Evolutionary conservation across 2,329 filamentous ascomycete species (phyloP).

Genomic region (Penicillium oxalicum): DNA sequence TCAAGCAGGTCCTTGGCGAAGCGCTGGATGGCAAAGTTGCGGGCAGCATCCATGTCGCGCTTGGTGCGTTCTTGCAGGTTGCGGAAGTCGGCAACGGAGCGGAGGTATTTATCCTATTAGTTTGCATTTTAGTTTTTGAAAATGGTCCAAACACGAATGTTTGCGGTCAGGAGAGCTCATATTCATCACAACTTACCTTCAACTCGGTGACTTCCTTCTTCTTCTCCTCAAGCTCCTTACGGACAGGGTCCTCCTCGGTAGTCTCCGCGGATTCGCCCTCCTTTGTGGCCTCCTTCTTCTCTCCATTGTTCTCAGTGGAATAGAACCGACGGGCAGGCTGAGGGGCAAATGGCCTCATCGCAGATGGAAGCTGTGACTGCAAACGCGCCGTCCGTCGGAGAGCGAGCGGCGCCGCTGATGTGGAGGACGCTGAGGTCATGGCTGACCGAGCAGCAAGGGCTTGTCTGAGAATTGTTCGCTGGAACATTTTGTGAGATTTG

Average conservation of each 20-base stretch:
- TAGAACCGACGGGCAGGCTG: slow-evolving; percentile 36
- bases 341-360: slow-evolving; percentile 29
- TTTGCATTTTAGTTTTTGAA: background rate
- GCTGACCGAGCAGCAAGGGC: slow-evolving; percentile 34
- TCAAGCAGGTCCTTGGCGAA: slow-evolving; percentile 95
- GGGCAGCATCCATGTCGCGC: slow-evolving; percentile 79
- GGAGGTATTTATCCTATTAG: slow-evolving; percentile 82
- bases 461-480: slow-evolving; percentile 40
- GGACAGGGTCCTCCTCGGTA: slow-evolving; percentile 45
- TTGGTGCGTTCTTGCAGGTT: slow-evolving; percentile 94
- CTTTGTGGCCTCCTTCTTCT: slow-evolving; percentile 28
- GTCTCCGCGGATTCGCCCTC: slow-evolving; percentile 41
- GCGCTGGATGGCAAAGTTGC: slow-evolving; percentile 87
- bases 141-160: background rate
- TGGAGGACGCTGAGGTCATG: slow-evolving; percentile 23
- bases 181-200: slow-evolving; percentile 58
- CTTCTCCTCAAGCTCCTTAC: slow-evolving; percentile 65
- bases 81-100: slow-evolving; percentile 91
- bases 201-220: slow-evolving; percentile 70
- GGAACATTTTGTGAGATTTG: slow-evolving; percentile 34
- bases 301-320: slow-evolving; percentile 38
- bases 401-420: slow-evolving; percentile 29
- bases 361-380: slow-evolving; percentile 25
- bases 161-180: background rate
- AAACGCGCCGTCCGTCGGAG: slow-evolving; percentile 32